Evolutionary conservation across 2,329 filamentous ascomycete genomes (phyloP).

Genomic region (Sarocladiaceae sp.): DNA sequence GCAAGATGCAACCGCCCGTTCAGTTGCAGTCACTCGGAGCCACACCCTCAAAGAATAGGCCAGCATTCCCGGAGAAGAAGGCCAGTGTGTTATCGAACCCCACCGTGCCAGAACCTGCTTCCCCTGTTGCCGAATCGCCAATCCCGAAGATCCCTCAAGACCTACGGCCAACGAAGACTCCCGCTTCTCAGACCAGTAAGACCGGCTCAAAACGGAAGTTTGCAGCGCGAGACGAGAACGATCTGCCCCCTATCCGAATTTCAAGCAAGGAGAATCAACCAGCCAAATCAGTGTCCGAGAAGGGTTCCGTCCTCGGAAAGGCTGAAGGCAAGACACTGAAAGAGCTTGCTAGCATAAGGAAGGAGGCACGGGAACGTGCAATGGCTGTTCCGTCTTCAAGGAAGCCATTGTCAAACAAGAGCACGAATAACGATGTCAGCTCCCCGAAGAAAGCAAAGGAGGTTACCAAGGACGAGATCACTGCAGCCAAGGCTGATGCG

Average conservation of each 20-base stretch:
- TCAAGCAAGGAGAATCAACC: slow-evolving; percentile 23
- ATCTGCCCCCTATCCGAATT: slow-evolving; percentile 18
- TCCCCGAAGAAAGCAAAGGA: slow-evolving; percentile 50
- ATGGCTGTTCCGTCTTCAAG: slow-evolving; percentile 25
- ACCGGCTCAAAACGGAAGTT: slow-evolving; percentile 53
- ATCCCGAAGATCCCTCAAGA: slow-evolving; percentile 8
- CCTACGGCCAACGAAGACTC: slow-evolving; percentile 10
- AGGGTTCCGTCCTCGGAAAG: slow-evolving; percentile 27
- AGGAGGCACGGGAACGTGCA: slow-evolving; percentile 30
- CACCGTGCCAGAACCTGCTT: not conserved
- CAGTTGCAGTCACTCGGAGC: slow-evolving; percentile 23
- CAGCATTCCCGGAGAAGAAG: slow-evolving; percentile 23
- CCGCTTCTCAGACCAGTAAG: slow-evolving; percentile 27
- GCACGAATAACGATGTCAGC: slow-evolving; percentile 50
- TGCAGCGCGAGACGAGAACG: slow-evolving; percentile 47
- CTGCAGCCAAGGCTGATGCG: slow-evolving; percentile 32
- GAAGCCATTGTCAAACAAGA: slow-evolving; percentile 50
- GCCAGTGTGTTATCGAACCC: not conserved
- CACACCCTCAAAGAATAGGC: slow-evolving; percentile 12
- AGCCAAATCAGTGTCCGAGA: slow-evolving; percentile 17
- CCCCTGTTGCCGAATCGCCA: not conserved
- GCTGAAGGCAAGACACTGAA: slow-evolving; percentile 38
- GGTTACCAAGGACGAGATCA: slow-evolving; percentile 27
- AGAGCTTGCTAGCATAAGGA: slow-evolving; percentile 35
- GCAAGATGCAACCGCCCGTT: slow-evolving; percentile 24